A percentile compares a stretch with the other conserved stretches of the same genome.
Conservation (phyloP, 345 rosid species). For the Aethionema arabicum region DNA sequence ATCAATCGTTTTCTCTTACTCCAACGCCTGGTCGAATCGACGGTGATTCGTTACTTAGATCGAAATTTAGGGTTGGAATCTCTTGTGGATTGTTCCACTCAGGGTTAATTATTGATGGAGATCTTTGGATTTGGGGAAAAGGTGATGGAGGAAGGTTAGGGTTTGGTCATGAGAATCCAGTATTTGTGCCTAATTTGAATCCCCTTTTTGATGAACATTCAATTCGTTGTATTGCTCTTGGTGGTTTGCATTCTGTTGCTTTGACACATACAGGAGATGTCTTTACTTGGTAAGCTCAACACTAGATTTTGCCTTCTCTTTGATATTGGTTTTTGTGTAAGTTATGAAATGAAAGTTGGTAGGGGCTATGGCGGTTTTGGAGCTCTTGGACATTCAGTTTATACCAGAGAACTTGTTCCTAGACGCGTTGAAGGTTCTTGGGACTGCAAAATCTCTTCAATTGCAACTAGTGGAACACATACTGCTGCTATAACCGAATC, state of each 20-base stretch:
- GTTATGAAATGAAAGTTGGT: constrained; percentile 50
- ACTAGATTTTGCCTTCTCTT: not conserved
- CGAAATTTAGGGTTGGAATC: constrained; percentile 52
- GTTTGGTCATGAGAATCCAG: constrained; percentile 76
- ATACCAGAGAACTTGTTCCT: constrained; percentile 77
- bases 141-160: constrained; percentile 96
- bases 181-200: constrained; percentile 65
- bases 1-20: constrained; percentile 49
- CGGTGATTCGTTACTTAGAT: not conserved
- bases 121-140: constrained; percentile 88
- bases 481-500: constrained; percentile 79
- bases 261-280: constrained; percentile 64
- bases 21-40: constrained; percentile 56
- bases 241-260: constrained; percentile 87
- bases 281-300: constrained; percentile 69
- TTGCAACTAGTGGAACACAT: constrained; percentile 85
- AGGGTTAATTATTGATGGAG: constrained; percentile 56
- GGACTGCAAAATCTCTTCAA: constrained; percentile 49
- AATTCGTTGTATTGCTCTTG: constrained; percentile 59
- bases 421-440: constrained; percentile 76
- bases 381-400: constrained; percentile 90
- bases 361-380: constrained; percentile 99
- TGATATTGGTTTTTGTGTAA: constrained; percentile 1
- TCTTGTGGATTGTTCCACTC: constrained; percentile 89
- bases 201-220: constrained; percentile 52